Base-by-base conservation (phyloP, 1,284 basidiomycete species). In the Boletus sp. region DNA sequence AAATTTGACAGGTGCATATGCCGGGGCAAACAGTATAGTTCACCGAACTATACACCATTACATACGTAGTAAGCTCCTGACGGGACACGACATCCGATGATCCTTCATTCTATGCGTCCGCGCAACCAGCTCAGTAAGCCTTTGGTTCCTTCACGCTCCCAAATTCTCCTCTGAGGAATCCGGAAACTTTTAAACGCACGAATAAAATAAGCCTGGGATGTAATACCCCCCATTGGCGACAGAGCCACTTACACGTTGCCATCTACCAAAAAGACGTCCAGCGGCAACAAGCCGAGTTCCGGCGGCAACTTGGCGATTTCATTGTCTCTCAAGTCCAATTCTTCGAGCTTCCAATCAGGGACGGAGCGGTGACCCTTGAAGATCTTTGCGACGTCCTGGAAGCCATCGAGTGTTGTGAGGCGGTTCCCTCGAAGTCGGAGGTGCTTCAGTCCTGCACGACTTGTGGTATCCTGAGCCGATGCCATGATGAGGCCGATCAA, bases 91-190 rank as follows among this genome's bases (percentile, higher is more conserved):
- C 14, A 26, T 9, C 5, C 6, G 25, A 26, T 16, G n/a, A 5
- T 38, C 12, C 43, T 19, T 65, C 45, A 86, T 54, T 86, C 84
- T 41, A 88, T 76, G 49, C 86, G 71, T 22, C 82, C 83, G 45
- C 83, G 74, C 55, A 89, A 62, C 85, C 86, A 89, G 48, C 75
- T 80, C 68, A 89, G 59, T 47, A 89, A 57, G 3, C 86, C 86
- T 57, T 86, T 88, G n/a, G 86, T 89, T 2, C 87, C 88, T 61
- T 90, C 87, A 41, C 86, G 72, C 62, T 90, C 88, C 88, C 88
- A 91, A 10, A 91, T 80, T 25, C 82, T 74, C 54, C 86, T 72
- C 45, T 81, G 78, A 3, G 88, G 88, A n/a, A 88, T 78, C 25
- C 88, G 82, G 72, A 91, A 91, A 13, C 86, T 89, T 34, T 34